Percentiles rank a stretch among this genome's conserved stretches.
These are phyloP conservation scores for Penicillium arizonense DNA, from an alignment of 495 filamentous ascomycete species.

Conservation along the genomic window DNA sequence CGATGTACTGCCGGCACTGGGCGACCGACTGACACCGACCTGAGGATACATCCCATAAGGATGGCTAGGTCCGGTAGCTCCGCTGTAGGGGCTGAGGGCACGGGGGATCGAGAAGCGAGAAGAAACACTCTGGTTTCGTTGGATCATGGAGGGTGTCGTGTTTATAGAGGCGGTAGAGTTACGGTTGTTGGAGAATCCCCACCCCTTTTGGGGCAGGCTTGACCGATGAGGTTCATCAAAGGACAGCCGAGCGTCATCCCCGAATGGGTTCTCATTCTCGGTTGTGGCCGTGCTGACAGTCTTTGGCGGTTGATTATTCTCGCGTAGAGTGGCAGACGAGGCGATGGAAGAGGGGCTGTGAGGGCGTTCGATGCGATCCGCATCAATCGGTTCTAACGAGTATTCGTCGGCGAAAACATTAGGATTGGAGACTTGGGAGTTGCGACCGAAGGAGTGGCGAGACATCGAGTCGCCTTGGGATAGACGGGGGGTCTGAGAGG, in stretches of 20 bases:
- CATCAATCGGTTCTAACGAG: conserved; percentile 44
- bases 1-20: conserved; percentile 64
- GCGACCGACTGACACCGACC: conserved; percentile 55
- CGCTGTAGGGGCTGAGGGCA: conserved; percentile 52
- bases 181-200: conserved; percentile 30
- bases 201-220: conserved; percentile 41
- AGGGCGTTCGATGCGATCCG: conserved; percentile 33
- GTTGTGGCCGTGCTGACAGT: conserved; percentile 22
- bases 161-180: conserved; percentile 33
- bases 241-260: conserved; percentile 39
- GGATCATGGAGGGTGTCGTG: conserved; percentile 30
- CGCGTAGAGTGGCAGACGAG: conserved; percentile 36
- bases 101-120: conserved; percentile 45
- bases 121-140: conserved; percentile 43
- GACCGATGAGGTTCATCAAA: conserved; percentile 38
- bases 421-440: conserved; percentile 41
- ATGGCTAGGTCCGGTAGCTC: conserved; percentile 55
- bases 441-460: conserved; percentile 37
- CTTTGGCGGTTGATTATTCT: conserved; percentile 24
- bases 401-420: conserved; percentile 56
- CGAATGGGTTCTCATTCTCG: conserved; percentile 43
- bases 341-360: conserved; percentile 35
- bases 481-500: conserved; percentile 32
- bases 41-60: conserved; percentile 57
- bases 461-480: conserved; percentile 33